Percentiles rank a stretch among this genome's conserved stretches.
Evolutionary conservation across 1,284 basidiomycete species (phyloP).

Genomic region (Rhodofomes roseus): DNA sequence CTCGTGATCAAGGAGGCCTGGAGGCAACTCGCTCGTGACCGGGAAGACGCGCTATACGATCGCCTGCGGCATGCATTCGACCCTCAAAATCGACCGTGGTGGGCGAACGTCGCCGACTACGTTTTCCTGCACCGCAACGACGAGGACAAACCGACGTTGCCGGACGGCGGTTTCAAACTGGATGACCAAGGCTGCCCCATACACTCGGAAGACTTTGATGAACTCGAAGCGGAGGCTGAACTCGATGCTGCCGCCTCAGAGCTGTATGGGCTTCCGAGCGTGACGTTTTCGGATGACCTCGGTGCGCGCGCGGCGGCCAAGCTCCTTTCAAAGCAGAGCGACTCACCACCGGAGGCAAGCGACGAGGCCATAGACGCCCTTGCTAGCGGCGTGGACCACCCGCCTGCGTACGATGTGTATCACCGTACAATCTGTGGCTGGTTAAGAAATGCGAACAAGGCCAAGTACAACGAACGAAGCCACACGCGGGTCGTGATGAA

Average conservation of each 20-base stretch:
- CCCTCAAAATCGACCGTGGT: background rate
- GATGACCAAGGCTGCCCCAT: background rate
- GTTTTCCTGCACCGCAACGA: background rate
- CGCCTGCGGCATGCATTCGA: background rate
- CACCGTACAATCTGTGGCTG: background rate
- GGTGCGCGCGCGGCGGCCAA: background rate
- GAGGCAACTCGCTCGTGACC: background rate
- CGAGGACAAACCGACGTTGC: background rate
- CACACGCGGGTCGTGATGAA: background rate
- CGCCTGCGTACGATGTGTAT: background rate
- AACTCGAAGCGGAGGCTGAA: background rate
- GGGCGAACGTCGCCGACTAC: background rate
- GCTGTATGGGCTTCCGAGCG: background rate
- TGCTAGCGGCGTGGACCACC: no score
- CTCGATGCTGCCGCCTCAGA: background rate
- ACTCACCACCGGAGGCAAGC: background rate
- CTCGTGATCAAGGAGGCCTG: background rate
- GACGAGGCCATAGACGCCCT: no score
- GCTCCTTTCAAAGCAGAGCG: background rate
- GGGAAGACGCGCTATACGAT: background rate
- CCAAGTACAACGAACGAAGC: background rate
- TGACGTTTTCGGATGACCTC: background rate
- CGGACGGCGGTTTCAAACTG: no score
- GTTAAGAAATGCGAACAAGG: background rate
- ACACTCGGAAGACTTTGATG: background rate